Base-by-base conservation (phyloP, 2,329 filamentous ascomycete species). In the Scorias spongiosa region DNA sequence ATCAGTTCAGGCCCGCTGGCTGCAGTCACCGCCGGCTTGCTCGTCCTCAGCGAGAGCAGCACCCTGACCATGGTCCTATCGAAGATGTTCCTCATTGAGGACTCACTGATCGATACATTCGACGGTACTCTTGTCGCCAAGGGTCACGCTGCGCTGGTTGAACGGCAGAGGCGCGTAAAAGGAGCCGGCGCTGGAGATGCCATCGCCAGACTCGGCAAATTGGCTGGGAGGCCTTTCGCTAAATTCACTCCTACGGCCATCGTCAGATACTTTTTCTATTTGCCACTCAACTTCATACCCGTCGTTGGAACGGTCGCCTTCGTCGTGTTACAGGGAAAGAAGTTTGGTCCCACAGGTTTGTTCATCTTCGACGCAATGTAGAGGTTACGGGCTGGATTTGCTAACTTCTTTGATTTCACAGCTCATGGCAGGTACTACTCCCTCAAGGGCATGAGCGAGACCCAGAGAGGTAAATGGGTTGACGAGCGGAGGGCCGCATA, bases 251-350 rank as follows among this genome's bases (percentile, higher is more conserved):
- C 71, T 1, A 63, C 64, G 54, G 78, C 80, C 7, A 63, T 94
- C 39, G 66, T 94, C 34, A 72, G 84, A 37, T 89, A 89, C 55
- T 59, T 93, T 49, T 75, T 95, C 66, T 91, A 93, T 59, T 70
- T 94, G 37, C 88, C 89, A 10, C 71, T 96, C 48, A 96, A 95
- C 66, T 87, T 94, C 59, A 87, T 96, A 42, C 89, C 89, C 0
- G 73, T 95, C 0, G 76, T 94, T 14, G 89, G 89, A 5, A 94
- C 88, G 0, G 67, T 79, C 7, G 66, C 87, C 4, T 96, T 93
- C 62, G 73, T 95, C 29, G 60, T 82, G 26, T 60, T 93, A 12
- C 86, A 94, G 62, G 67, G 65, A 14, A 62, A 62, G 54, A 68
- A 66, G 46, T 59, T 66, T 20, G 76, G 72, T 2, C 75, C 76